Evolutionary conservation across 2,329 filamentous ascomycete genomes (phyloP), one percentile per base, ranked within the genome.

Genomic region (Hysterium pulicare): DNA sequence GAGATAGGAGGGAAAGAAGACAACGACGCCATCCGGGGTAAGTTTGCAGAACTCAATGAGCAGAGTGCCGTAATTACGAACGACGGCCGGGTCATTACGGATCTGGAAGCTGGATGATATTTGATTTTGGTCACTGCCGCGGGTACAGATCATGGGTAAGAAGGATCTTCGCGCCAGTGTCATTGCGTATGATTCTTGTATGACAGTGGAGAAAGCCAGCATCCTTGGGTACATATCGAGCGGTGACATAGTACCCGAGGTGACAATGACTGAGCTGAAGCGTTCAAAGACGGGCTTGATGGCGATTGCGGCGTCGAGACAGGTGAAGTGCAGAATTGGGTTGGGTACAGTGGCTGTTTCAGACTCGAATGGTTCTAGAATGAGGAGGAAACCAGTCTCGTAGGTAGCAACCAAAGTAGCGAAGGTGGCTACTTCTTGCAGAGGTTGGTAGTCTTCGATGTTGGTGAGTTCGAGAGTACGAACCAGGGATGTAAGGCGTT

Each of bases 161-260:
- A 98, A 98, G n/a, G 93, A 95, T 43, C 86, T 81, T 33, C 94
- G 81, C 2, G 91, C 91, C 5, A 98, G 78, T 0, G 93, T 97
- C 90, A 98, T 98, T 49, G 82, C 83, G 70, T 98, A 98, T 0
- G 94, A 98, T 66, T 98, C 90, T 62, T 97, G 90, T 3, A 97
- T 86, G 0, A 97, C 90, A 1, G 90, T 89, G 8, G 78, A 78
- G 69, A 98, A 98, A 40, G 89, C 86, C 20, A 98, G 82, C 90
- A 98, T 98, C 61, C 95, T 96, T 0, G 93, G 94, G 59, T 98
- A 98, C 86, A 98, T 98, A 64, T 98, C 94, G 3, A 98, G 71
- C 0, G 93, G 93, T 1, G 93, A 97, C 47, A 98, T 89, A 2
- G 93, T 98, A 49, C 93, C 93, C 0, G 93, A 97, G 0, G 93